Conservation (phyloP, 352 stramenopile species). For the Pythium aphanidermatum region DNA sequence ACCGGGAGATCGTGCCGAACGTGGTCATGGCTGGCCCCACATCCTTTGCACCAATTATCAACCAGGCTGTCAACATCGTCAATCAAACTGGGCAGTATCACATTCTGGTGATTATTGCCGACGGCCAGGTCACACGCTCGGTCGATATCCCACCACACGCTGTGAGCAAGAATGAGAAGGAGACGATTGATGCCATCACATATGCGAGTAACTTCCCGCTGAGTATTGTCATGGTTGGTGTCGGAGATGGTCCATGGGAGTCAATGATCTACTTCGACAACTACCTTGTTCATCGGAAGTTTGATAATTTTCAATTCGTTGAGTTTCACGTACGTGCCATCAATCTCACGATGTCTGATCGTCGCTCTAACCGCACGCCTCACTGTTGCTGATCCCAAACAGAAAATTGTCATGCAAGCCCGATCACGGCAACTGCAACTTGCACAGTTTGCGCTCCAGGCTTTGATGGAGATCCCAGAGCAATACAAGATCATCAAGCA, state of each 20-base stretch:
- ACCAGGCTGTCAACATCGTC: slow-evolving; percentile 74
- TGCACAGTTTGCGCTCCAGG: slow-evolving; percentile 74
- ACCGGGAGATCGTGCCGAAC: slow-evolving; percentile 61
- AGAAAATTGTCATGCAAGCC: slow-evolving; percentile 46
- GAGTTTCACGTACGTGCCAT: slow-evolving; percentile 50
- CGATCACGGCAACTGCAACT: slow-evolving; percentile 33
- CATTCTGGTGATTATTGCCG: slow-evolving; percentile 86
- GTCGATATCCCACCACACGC: slow-evolving; percentile 68
- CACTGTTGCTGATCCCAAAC: background rate
- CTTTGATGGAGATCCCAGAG: slow-evolving; percentile 82
- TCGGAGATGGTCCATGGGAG: slow-evolving; percentile 78
- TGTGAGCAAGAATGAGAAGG: slow-evolving; percentile 81
- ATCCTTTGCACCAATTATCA: slow-evolving; percentile 84
- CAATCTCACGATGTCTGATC: background rate
- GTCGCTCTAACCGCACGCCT: background rate
- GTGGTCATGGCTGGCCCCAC: slow-evolving; percentile 79
- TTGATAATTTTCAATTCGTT: slow-evolving; percentile 88
- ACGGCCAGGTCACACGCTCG: slow-evolving; percentile 81
- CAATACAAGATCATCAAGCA: slow-evolving; percentile 79
- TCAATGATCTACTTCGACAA: slow-evolving; percentile 79
- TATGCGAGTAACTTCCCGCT: slow-evolving; percentile 74
- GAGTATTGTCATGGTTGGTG: slow-evolving; percentile 76
- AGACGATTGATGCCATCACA: slow-evolving; percentile 83
- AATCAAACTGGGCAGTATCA: slow-evolving; percentile 75
- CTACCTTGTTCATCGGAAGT: slow-evolving; percentile 67